These are phyloP conservation scores for Diutina catenulata DNA, from an alignment of 1,139 yeast species.

Conservation along the genomic window DNA sequence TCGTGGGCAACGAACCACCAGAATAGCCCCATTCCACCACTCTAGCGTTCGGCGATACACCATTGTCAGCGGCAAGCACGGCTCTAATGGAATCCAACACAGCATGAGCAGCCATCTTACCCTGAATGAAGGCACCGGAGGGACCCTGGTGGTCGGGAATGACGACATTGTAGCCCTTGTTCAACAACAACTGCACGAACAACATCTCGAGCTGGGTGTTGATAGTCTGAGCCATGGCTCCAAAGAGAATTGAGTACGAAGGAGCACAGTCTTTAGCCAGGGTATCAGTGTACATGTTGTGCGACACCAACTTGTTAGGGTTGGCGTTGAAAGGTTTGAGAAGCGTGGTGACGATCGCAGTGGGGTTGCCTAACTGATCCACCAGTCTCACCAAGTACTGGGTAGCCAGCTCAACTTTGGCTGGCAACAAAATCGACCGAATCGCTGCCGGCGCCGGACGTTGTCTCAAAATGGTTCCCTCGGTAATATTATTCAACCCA, in stretches of 20 bases:
- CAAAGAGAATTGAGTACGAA: constrained; percentile 8
- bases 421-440: neutral
- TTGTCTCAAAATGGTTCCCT: neutral
- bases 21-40: constrained; percentile 14
- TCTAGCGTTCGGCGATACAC: constrained; percentile 10
- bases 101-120: constrained; percentile 9
- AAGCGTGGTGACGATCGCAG: constrained; percentile 9
- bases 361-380: constrained; percentile 7
- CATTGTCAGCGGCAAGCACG: constrained; percentile 9
- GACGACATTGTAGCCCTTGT: constrained; percentile 10
- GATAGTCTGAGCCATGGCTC: constrained; percentile 7
- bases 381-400: constrained; percentile 8
- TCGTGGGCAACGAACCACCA: constrained; percentile 7
- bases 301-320: constrained; percentile 8
- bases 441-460: neutral
- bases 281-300: constrained; percentile 9
- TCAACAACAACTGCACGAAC: constrained; percentile 6
- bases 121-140: constrained; percentile 8
- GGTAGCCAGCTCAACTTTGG: constrained; percentile 6
- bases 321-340: constrained; percentile 10
- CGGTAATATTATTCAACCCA: neutral
- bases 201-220: constrained; percentile 7
- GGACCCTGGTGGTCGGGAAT: constrained; percentile 10
- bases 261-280: constrained; percentile 9
- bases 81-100: constrained; percentile 10